Base-by-base conservation (phyloP, 1,284 basidiomycete genomes). In the Rhodotorula sp. region DNA sequence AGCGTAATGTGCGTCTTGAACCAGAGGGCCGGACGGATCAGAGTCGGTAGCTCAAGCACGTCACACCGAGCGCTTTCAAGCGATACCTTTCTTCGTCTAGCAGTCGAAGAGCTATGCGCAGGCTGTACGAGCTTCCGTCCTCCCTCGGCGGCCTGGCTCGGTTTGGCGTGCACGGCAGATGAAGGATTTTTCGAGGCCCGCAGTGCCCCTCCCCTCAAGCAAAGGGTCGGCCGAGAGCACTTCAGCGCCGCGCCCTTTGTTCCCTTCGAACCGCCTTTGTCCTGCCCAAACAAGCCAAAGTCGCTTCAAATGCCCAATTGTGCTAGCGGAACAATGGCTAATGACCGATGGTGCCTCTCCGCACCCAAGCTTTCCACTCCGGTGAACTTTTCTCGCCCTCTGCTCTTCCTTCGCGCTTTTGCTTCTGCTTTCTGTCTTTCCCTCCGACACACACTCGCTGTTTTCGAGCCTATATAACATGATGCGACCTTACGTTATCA, bases 401-500 rank as follows among this genome's bases (percentile, higher is more conserved):
- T 54, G 26, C 52, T 57, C 52, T 46, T n/a, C 18, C 62, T 29
- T 43, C 12, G 39, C 39, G 39, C 10, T 43, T 43, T 43, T 47
- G 18, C 49, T 62, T 34, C 48, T 34, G 29, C 48, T n/a, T 26
- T 15, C 21, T 16, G 26, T 56, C 26, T 16, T 16, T 16, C 43
- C 8, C 43, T 8, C 5, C 23, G 18, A 16, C 43, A 1, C 14
- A 18, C 23, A 18, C 63, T 23, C 54, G 18, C 26, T 34, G 43
- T n/a, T n/a, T 8, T 23, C 56, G 29, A 1, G 5, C 54, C 21
- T 14, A 49, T 49, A 18, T 10, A 20, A 1, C 8, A 65, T 3
- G 16, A 72, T 72, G 70, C 70, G 70, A 31, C 61, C 70, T 15
- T 72, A 58, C 67, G 54, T 51, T 29, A 51, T 69, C 63, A 31